Evolutionary conservation across 2,329 filamentous ascomycete species (phyloP), one percentile per base, ranked within the genome.

Genomic region (Xylariaceae sp.): DNA sequence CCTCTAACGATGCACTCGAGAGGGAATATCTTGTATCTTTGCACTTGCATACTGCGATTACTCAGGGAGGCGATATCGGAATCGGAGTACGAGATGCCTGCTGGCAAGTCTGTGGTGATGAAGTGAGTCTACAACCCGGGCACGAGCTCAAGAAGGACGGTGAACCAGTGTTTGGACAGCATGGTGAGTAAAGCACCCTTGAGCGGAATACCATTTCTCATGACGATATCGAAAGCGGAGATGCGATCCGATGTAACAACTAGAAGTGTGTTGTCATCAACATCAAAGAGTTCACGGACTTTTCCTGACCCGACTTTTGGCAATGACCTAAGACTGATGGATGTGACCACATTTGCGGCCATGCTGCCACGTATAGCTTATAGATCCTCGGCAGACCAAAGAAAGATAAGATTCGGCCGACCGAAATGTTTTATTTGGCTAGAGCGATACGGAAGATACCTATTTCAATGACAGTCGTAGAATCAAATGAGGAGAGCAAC

Each of bases 171-270:
- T 10, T 70, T 70, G 43, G 64, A 65, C 43, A 70, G 57, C 48
- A 65, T 62, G 22, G 70, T 75, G 39, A 80, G 67, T 41, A 78
- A 66, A 49, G 64, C 63, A 53, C 77, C 77, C 68, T 80, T 80
- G 60, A 69, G 61, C 32, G 72, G 70, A 41, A 77, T 70, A 54
- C 72, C 71, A 57, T 92, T 95, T 58, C 79, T 71, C 44, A 56
- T 49, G 19, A 56, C 45, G 1, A 56, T 50, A 17, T 42, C 22
- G 22, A n/a, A 41, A 4, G 16, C 23, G 19, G 88, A 95, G 64
- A 96, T 93, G 55, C 92, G 85, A 70, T 95, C 91, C 14, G 87
- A 86, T 16, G 88, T 86, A 43, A 91, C 82, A 64, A 95, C 92
- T 45, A 95, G 82, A 5, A 95, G 78, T 2, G 80, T 85, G 45